Percentiles rank a stretch among this genome's conserved stretches.
Conservation (phyloP, 2,329 filamentous ascomycete species). For the Truncatella angustata region DNA sequence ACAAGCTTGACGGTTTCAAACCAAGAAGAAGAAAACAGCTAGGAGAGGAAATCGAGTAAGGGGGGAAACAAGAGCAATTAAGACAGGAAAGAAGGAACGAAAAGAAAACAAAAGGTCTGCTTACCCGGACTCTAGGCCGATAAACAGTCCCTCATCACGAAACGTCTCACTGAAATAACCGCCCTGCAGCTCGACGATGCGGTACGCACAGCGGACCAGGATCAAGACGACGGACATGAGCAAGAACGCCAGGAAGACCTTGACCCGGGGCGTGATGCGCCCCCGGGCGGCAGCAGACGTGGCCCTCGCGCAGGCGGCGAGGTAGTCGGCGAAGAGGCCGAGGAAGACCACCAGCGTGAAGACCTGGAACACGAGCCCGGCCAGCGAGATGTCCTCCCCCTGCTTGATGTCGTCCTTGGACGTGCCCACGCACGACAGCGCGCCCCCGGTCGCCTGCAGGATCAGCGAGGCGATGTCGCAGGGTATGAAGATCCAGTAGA, state of each 20-base stretch:
- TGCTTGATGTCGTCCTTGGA: background rate
- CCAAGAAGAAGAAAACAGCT: too few relatives aligned
- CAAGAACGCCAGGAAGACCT: background rate
- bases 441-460: constrained; percentile 56
- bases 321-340: background rate
- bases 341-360: background rate
- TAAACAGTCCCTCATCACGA: background rate
- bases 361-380: background rate
- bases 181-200: background rate
- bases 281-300: background rate
- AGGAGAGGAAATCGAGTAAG: too few relatives aligned
- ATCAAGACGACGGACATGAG: background rate
- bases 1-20: too few relatives aligned
- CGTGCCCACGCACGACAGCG: constrained; percentile 15
- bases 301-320: background rate
- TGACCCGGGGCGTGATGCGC: background rate
- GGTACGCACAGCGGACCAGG: background rate
- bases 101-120: too few relatives aligned
- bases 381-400: background rate
- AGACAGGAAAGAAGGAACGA: too few relatives aligned
- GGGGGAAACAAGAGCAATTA: too few relatives aligned
- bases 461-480: constrained; percentile 53
- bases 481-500: constrained; percentile 48
- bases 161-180: background rate
- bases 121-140: background rate